Evolutionary conservation across 768 basidiomycete species (phyloP).

Genomic region (Pleurotus salmoneostramineus): DNA sequence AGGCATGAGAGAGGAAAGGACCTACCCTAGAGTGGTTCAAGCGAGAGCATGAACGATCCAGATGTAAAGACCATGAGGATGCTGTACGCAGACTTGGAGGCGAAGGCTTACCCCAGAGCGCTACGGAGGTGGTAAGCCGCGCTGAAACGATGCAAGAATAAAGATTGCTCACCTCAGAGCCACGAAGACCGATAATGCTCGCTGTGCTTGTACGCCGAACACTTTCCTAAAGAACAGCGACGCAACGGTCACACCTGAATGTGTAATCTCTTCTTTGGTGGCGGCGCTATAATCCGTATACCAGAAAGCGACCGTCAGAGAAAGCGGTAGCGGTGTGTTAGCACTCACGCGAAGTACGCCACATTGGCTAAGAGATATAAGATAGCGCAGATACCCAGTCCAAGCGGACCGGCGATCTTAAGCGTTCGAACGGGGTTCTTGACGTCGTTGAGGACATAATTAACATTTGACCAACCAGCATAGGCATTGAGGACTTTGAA

Average conservation of each 20-base stretch:
- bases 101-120: neutral
- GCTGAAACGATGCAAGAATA: neutral
- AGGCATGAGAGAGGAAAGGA: too few species aligned
- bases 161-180: slow-evolving; percentile 44
- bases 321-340: too few species aligned
- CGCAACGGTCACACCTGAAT: slow-evolving; percentile 53
- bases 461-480: slow-evolving; percentile 52
- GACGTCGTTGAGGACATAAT: slow-evolving; percentile 60
- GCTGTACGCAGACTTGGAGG: neutral
- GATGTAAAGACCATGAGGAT: too few species aligned
- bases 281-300: slow-evolving; percentile 25
- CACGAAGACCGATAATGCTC: slow-evolving; percentile 53
- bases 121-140: neutral
- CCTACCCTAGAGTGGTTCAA: too few species aligned
- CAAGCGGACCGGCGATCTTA: slow-evolving; percentile 58
- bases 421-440: slow-evolving; percentile 57
- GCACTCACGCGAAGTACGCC: slow-evolving; percentile 45
- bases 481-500: slow-evolving; percentile 49
- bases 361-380: slow-evolving; percentile 56
- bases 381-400: slow-evolving; percentile 46
- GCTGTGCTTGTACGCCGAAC: slow-evolving; percentile 48
- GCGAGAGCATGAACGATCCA: too few species aligned
- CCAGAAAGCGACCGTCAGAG: neutral
- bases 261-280: slow-evolving; percentile 43
- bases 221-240: slow-evolving; percentile 57